phyloP scores from a whole-genome alignment of 2,329 filamentous ascomycete genomes.

The Coleophoma crateriformis region DNA sequence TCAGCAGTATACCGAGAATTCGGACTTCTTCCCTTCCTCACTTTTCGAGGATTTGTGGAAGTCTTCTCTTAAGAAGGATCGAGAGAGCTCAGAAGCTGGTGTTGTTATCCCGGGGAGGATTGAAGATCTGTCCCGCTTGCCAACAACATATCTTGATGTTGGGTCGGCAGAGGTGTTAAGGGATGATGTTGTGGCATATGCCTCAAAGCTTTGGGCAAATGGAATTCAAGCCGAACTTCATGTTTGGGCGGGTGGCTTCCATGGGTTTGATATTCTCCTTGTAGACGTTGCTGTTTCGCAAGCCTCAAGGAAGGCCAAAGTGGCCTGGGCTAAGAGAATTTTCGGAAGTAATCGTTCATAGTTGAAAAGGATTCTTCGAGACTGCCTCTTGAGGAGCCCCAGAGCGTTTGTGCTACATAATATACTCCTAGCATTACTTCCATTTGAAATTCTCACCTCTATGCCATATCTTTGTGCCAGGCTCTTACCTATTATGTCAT shows the following conservation, averaged over 20 bases:
- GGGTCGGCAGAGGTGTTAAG: slow-evolving; percentile 28
- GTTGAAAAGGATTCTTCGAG: no score
- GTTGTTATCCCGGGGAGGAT: no score
- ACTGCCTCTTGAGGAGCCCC: no score
- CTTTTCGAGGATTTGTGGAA: no score
- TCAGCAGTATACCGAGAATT: background rate
- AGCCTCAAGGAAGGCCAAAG: background rate
- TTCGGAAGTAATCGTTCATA: background rate
- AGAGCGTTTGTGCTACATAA: no score
- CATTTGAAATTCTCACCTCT: no score
- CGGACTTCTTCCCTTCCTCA: background rate
- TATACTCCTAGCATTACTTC: no score
- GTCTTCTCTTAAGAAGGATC: no score
- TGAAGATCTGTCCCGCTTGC: slow-evolving; percentile 9
- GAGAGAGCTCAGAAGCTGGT: no score
- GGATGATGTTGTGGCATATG: slow-evolving; percentile 27
- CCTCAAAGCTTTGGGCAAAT: slow-evolving; percentile 24
- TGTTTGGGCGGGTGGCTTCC: slow-evolving; percentile 28
- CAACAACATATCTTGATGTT: slow-evolving; percentile 27
- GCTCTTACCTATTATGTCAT: no score
- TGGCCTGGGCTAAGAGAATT: background rate
- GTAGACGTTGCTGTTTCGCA: background rate
- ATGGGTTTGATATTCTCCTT: slow-evolving; percentile 23
- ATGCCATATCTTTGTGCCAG: no score
- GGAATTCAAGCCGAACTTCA: slow-evolving; percentile 28